These are phyloP conservation scores for Setaria viridis DNA, from an alignment of 202 grass and related monocot species.

Conservation along the genomic window DNA sequence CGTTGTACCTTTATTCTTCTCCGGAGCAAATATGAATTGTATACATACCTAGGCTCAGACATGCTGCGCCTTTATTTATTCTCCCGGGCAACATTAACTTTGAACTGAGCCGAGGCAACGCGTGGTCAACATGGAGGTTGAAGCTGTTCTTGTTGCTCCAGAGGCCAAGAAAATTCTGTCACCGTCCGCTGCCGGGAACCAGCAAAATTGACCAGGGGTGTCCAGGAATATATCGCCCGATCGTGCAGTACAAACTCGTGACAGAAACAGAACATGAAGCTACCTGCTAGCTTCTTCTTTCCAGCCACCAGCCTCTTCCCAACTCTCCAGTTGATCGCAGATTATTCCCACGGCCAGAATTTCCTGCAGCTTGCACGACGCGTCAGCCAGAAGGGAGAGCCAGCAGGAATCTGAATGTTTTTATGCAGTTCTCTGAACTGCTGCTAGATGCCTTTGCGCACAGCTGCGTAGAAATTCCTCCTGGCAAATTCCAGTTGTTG, in stretches of 20 bases:
- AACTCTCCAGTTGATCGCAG: background rate
- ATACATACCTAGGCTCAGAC: constrained; percentile 20
- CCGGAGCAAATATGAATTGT: background rate
- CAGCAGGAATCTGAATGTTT: constrained; percentile 45
- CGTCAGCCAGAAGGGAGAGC: constrained; percentile 15
- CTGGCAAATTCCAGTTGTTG: constrained; percentile 11
- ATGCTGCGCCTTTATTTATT: background rate
- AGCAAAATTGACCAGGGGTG: background rate
- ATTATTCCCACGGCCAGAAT: constrained; percentile 42
- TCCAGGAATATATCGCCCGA: constrained; percentile 20
- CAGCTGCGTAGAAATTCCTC: constrained; percentile 35
- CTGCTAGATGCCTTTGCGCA: constrained; percentile 33
- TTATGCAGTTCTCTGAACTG: constrained; percentile 3
- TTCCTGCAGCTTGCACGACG: constrained; percentile 35
- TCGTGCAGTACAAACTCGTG: constrained; percentile 29
- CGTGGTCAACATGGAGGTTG: background rate
- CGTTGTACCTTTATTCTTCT: background rate
- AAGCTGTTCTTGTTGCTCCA: background rate
- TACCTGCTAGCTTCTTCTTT: constrained; percentile 26
- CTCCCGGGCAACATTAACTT: constrained; percentile 1
- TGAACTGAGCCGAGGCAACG: background rate
- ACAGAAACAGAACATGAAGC: constrained; percentile 40
- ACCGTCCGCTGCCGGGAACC: constrained; percentile 15
- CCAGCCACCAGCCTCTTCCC: constrained; percentile 38
- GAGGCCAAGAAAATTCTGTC: background rate